Conservation (phyloP, 257 asterid species). For the Solanum virginianum region DNA sequence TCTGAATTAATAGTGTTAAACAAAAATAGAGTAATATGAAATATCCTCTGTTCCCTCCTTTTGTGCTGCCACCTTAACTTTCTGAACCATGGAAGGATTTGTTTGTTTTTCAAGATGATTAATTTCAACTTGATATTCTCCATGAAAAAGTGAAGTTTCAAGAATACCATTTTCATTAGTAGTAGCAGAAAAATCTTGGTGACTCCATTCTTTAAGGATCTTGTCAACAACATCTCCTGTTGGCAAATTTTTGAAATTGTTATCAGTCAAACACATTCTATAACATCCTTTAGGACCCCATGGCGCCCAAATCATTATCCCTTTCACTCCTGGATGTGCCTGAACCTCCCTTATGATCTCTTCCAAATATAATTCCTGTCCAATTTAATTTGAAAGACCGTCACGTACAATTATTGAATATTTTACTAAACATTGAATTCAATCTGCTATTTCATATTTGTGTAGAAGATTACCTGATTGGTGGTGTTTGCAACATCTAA, state of each 20-base stretch:
- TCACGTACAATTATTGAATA: not conserved
- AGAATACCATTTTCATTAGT: conserved; percentile 29
- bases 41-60: not conserved
- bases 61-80: not conserved
- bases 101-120: not conserved
- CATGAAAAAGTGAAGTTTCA: conserved; percentile 28
- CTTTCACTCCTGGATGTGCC: conserved; percentile 24
- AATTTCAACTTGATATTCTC: conserved; percentile 20
- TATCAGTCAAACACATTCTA: conserved; percentile 51
- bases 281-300: conserved; percentile 48
- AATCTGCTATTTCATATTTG: no score
- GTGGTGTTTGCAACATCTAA: conserved; percentile 33
- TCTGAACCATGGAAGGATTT: not conserved
- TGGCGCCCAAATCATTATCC: conserved; percentile 41
- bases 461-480: no score
- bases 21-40: not conserved
- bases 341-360: conserved; percentile 36
- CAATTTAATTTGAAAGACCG: not conserved
- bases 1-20: not conserved
- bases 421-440: no score
- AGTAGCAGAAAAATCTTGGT: not conserved
- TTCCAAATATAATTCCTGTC: conserved; percentile 27
- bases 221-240: conserved; percentile 48
- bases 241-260: conserved; percentile 31
- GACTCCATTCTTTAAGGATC: not conserved